Evolutionary conservation across 2,329 filamentous ascomycete genomes (phyloP).

Genomic region (Penicillium sp.): DNA sequence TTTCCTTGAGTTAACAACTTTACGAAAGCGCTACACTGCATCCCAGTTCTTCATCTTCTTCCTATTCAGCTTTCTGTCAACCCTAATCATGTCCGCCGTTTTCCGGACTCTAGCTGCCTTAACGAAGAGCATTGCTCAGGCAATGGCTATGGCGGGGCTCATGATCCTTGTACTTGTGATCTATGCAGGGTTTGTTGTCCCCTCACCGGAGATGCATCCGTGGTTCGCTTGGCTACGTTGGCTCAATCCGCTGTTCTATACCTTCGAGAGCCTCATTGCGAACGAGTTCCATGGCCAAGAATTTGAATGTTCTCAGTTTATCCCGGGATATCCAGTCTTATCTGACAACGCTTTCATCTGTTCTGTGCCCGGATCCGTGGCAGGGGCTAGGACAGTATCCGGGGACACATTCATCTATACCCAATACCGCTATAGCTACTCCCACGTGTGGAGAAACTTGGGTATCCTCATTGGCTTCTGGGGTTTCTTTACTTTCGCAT

Average conservation of each 20-base stretch:
- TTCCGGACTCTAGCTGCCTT: constrained; percentile 62
- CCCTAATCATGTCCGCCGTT: constrained; percentile 60
- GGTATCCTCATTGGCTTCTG: constrained; percentile 68
- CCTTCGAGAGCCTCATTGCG: constrained; percentile 62
- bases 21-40: constrained; percentile 37
- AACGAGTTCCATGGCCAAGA: constrained; percentile 61
- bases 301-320: constrained; percentile 57
- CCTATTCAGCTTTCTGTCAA: constrained; percentile 62
- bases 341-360: constrained; percentile 56
- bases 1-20: too few species aligned
- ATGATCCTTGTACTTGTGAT: constrained; percentile 61
- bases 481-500: constrained; percentile 63
- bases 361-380: constrained; percentile 55
- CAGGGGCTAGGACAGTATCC: constrained; percentile 57
- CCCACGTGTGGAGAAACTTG: constrained; percentile 67
- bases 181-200: constrained; percentile 68
- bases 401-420: constrained; percentile 63
- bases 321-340: constrained; percentile 48
- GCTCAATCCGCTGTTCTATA: constrained; percentile 66
- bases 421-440: constrained; percentile 60
- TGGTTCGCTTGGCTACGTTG: constrained; percentile 71
- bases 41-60: constrained; percentile 64
- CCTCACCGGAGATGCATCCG: constrained; percentile 55
- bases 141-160: constrained; percentile 59
- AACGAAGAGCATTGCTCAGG: constrained; percentile 63